These are phyloP conservation scores for Ophiostoma sp. DNA, from an alignment of 2,329 filamentous ascomycete species.

Conservation along the genomic window DNA sequence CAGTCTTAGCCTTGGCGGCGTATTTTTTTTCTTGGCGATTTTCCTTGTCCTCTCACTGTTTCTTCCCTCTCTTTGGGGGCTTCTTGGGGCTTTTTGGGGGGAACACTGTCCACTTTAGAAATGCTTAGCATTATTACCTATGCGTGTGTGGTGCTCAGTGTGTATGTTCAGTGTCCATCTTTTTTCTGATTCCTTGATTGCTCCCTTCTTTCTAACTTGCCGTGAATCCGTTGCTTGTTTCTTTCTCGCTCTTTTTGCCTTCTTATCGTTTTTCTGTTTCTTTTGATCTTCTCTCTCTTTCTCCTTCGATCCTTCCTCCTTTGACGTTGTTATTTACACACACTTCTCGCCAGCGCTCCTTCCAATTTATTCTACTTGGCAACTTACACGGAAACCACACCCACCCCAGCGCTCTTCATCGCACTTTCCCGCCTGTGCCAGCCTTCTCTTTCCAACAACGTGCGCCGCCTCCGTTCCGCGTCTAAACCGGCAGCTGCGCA, in stretches of 20 bases:
- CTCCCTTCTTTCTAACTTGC: not conserved
- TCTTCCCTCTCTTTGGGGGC: not conserved
- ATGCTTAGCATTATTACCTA: conserved; percentile 5
- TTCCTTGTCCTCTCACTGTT: not conserved
- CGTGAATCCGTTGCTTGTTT: not conserved
- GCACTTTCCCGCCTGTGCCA: not conserved
- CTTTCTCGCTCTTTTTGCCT: not conserved
- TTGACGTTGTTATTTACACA: not conserved
- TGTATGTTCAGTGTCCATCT: not conserved
- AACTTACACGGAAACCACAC: conserved; percentile 9
- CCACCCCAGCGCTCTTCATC: not conserved
- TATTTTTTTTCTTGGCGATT: conserved; percentile 15
- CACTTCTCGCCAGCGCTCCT: not conserved
- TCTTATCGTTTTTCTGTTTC: not conserved
- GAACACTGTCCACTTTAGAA: not conserved
- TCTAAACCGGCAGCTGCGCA: conserved; percentile 17
- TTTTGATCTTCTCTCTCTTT: not conserved
- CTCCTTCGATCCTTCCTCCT: not conserved
- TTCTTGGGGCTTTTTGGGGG: too few relatives aligned
- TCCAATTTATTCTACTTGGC: conserved; percentile 5
- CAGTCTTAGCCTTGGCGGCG: conserved; percentile 7
- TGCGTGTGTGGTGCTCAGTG: not conserved
- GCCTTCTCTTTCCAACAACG: not conserved
- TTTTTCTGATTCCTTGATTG: not conserved
- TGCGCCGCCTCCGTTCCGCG: not conserved